Percentiles rank a stretch among this genome's conserved stretches.
Conservation (phyloP, 768 basidiomycete genomes). For the Dacryopinax spathularia region DNA sequence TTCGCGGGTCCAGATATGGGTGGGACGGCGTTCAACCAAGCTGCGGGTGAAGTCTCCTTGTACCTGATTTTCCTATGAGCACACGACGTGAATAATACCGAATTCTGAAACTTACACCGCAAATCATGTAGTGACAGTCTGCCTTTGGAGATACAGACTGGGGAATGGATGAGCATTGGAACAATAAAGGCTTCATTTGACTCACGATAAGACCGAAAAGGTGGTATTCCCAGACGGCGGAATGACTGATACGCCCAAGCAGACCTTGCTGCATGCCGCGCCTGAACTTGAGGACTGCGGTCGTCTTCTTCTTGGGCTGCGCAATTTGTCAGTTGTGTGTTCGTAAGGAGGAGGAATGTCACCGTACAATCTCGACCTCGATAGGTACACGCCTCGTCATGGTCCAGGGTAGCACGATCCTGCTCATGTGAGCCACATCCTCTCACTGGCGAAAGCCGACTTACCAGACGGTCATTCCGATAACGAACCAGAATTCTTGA, state of each 20-base stretch:
- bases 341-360: constrained; percentile 7
- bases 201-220: constrained; percentile 56
- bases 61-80: too few relatives aligned
- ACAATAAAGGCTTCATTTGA: neutral
- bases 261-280: constrained; percentile 78
- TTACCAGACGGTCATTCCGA: constrained; percentile 61
- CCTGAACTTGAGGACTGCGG: constrained; percentile 62
- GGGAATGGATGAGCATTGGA: constrained; percentile 8
- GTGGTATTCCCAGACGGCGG: constrained; percentile 65
- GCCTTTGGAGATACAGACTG: constrained; percentile 53
- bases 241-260: constrained; percentile 56
- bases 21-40: constrained; percentile 55
- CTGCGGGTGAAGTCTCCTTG: constrained; percentile 58
- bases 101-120: constrained; percentile 45
- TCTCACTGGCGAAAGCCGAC: constrained; percentile 15
- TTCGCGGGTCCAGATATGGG: constrained; percentile 61
- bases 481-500: constrained; percentile 65
- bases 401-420: constrained; percentile 60
- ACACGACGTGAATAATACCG: neutral
- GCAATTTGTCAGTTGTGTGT: constrained; percentile 9
- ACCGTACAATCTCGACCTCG: constrained; percentile 61
- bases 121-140: constrained; percentile 67
- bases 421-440: constrained; percentile 17
- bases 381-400: constrained; percentile 58
- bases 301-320: constrained; percentile 57